Base-by-base conservation (phyloP, 2,329 filamentous ascomycete species). In the Fusarium succisae region DNA sequence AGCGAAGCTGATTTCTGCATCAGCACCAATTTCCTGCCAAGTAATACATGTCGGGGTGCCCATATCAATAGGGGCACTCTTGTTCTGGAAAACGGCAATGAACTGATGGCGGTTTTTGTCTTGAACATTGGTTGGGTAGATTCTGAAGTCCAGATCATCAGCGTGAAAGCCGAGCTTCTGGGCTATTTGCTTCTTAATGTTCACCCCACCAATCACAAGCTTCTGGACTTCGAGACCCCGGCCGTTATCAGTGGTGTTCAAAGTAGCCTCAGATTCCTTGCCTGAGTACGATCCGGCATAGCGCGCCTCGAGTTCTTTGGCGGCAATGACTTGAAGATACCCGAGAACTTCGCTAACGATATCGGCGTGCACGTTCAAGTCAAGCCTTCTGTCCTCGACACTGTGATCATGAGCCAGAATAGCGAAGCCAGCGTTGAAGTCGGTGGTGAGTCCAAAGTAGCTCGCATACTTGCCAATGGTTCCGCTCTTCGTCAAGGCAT, bases 11-110 rank as follows among this genome's bases (percentile, higher is more conserved):
- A 65, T 30, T 20, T 78, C 72, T 6, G 47, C 26, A 0, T 53
- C 67, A 22, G 59, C 69, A n/a, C 70, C 75, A 20, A 75, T 50
- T 35, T 75, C 73, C 26, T 77, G 77, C 76, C 80, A 82, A 1
- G 78, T 82, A 28, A 81, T 79, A 30, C 81, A 82, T 3, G 81
- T 82, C 4, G 81, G 81, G 6, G 81, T 82, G 2, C 79, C 80
- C 70, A 64, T 72, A 7, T 83, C 81, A 12, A 78, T 73, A 0
- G 73, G 76, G 6, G 80, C 80, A 22, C 62, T 75, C 55, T 60
- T 78, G 26, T 82, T 77, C 66, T 82, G 81, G 24, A 81, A 78
- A 0, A 81, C 76, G 0, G 76, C 77, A 0, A 82, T 65, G 24
- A 80, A 82, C 57, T 81, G 80, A 3, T 79, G 77, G 13, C 45